Percentiles rank a stretch among this genome's conserved stretches.
Conservation (phyloP, 371 early-diverging fungal species). For the Mucor saturninus region DNA sequence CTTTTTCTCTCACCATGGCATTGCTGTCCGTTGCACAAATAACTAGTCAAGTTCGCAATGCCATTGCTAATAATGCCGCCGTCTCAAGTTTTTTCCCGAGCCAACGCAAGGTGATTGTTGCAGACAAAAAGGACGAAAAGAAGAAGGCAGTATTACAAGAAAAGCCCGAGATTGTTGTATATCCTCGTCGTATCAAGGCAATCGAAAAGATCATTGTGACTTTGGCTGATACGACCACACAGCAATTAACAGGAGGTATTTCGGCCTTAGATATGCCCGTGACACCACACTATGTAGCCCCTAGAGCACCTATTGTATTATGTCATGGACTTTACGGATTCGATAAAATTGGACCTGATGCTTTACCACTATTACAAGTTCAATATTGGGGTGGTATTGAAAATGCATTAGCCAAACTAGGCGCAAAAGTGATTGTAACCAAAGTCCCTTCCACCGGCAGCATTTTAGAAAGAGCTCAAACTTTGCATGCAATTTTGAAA, state of each 20-base stretch:
- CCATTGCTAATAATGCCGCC: conserved; percentile 4
- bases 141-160: background rate
- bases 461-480: conserved; percentile 78
- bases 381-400: conserved; percentile 92
- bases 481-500: conserved; percentile 71
- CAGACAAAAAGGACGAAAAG: background rate
- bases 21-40: conserved; percentile 14
- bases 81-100: background rate
- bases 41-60: conserved; percentile 5
- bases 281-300: conserved; percentile 70
- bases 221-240: background rate
- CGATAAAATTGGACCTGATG: conserved; percentile 78
- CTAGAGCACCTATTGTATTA: conserved; percentile 82
- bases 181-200: conserved; percentile 15
- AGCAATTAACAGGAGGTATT: conserved; percentile 7
- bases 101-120: background rate
- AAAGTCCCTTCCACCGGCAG: conserved; percentile 83
- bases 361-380: conserved; percentile 79
- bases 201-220: conserved; percentile 1
- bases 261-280: conserved; percentile 54
- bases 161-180: conserved; percentile 9
- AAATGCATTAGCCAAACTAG: conserved; percentile 78
- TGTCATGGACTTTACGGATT: conserved; percentile 94
- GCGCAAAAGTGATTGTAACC: conserved; percentile 83
- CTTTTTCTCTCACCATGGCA: conserved; percentile 5